Percentiles rank a stretch among this genome's conserved stretches.
phyloP scores from a whole-genome alignment of 225 moss, liverwort and hornwort species.

The Thuidium tamariscinum region DNA sequence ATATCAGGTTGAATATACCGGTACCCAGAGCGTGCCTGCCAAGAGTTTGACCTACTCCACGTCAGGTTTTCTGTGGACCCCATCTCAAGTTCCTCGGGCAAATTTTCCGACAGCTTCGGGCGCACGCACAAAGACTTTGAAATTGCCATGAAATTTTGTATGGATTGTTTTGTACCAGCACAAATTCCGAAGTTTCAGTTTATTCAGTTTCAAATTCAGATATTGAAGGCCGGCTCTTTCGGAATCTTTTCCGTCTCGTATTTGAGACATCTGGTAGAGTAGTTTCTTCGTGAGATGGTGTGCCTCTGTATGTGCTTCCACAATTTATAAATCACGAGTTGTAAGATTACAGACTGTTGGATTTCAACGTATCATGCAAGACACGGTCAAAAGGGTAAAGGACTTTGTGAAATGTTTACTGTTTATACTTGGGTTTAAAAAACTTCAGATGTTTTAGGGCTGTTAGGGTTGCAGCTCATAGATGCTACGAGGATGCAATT shows the following conservation, averaged over 20 bases:
- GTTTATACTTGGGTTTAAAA: background rate
- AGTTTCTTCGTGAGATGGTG: background rate
- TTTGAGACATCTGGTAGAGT: background rate
- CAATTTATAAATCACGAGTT: background rate
- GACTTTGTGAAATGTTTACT: background rate
- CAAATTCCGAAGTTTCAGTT: background rate
- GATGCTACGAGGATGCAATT: background rate
- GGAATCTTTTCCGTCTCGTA: background rate
- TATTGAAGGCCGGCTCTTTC: background rate
- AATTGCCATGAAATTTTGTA: too few species aligned
- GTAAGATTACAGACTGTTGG: background rate
- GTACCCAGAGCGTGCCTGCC: background rate
- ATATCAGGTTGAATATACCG: background rate
- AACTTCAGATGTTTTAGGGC: too few species aligned
- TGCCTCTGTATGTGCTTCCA: background rate
- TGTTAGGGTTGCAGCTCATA: background rate
- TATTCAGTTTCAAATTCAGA: background rate
- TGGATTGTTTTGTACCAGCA: background rate
- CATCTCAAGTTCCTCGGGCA: background rate
- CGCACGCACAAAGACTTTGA: background rate
- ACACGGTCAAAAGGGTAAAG: background rate
- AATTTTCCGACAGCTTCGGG: background rate
- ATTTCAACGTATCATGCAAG: background rate
- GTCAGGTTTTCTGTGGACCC: background rate
- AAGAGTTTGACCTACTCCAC: background rate